Evolutionary conservation across 78 protist species (phyloP), one percentile per base, ranked within the genome.

Genomic region (Dictyostelium intermedium): DNA sequence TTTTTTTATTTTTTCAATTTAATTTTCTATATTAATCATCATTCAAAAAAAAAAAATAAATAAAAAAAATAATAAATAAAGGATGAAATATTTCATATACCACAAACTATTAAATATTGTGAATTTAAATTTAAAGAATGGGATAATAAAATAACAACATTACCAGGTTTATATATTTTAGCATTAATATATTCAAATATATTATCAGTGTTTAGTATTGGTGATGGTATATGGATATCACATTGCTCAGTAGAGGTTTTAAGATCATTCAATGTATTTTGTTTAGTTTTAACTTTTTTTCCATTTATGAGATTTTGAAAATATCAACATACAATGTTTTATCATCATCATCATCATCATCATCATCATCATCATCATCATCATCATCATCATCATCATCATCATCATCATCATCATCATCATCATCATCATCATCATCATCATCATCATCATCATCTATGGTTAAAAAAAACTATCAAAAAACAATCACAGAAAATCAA

Each of bases 71-170:
- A 47, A 10, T 25, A 3, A n/a, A 25, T 8, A 25, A 34, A 89
- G 93, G 93, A 89, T 77, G 93, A 89, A 35, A 77, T 89, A 43
- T 89, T 89, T 56, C 93, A 89, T 70, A 35, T 66, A 20, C 83
- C 84, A 27, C 93, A 89, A 77, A 89, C 87, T 10, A 39, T 43
- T 2, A 81, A 43, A 66, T 81, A 81, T 50, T 89, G 93, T 53
- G 20, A 73, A 45, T 34, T 39, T 56, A 41, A 77, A 30, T 82
- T 82, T 23, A 43, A 69, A 8, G 63, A 73, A 73, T 89, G 93
- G 93, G 93, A 89, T 50, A 69, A 81, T 35, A 89, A 82, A 34
- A 82, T 89, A 1, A 89, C 93, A 3, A 89, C 93, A 20, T 41
- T 89, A 72, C 93, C 93, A 72, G 93, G 93, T 10, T 79, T 89